Conservation (phyloP, 75 land plant genomes). For the Sequoia sempervirens region DNA sequence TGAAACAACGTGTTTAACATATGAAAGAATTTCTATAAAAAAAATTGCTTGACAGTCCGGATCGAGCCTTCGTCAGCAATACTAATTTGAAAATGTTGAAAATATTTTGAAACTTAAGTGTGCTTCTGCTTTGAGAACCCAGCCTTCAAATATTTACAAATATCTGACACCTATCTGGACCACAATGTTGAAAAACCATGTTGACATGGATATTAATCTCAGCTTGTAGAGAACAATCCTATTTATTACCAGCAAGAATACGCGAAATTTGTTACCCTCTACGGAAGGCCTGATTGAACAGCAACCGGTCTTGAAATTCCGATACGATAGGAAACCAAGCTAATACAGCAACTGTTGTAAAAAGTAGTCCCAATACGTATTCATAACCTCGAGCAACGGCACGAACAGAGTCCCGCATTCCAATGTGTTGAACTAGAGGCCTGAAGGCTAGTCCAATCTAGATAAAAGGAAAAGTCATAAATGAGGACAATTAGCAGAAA, state of each 20-base stretch:
- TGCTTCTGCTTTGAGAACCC: not conserved
- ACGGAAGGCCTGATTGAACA: slow-evolving; percentile 49
- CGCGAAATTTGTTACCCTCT: slow-evolving; percentile 46
- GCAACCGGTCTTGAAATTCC: slow-evolving; percentile 41
- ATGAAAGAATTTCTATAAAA: no score
- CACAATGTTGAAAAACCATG: not conserved
- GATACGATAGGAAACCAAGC: slow-evolving; percentile 55
- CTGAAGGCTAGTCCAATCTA: slow-evolving; percentile 70
- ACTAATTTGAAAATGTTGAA: not conserved
- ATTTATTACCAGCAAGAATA: slow-evolving; percentile 38
- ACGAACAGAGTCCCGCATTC: slow-evolving; percentile 74
- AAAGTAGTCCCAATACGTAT: slow-evolving; percentile 17
- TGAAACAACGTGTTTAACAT: no score
- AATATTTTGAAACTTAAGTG: not conserved
- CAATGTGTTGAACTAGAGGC: slow-evolving; percentile 30
- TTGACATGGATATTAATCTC: slow-evolving; percentile 14
- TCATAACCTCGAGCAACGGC: slow-evolving; percentile 61
- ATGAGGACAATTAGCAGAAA: not conserved
- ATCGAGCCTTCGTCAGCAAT: not conserved
- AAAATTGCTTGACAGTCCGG: no score
- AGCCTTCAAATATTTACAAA: not conserved
- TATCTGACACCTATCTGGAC: not conserved
- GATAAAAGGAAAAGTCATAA: not conserved
- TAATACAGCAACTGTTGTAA: slow-evolving; percentile 28
- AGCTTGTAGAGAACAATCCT: slow-evolving; percentile 19